phyloP scores from a whole-genome alignment of 805 yeast genomes.

The Yamadazyma laniorum region DNA sequence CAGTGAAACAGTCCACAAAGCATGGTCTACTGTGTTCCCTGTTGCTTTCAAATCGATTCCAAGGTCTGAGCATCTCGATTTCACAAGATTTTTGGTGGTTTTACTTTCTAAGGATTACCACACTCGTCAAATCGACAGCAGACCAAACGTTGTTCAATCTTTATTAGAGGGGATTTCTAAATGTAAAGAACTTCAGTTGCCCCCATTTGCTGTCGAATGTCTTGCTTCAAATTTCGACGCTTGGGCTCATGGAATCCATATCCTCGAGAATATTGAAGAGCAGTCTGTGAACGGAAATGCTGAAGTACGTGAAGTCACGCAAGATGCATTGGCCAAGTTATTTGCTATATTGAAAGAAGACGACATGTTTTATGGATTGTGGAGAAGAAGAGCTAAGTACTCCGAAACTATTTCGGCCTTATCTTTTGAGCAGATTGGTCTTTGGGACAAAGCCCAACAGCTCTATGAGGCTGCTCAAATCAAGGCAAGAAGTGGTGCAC shows the following conservation, averaged over 20 bases:
- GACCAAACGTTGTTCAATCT: constrained; percentile 85
- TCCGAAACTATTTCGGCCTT: constrained; percentile 90
- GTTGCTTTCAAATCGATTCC: constrained; percentile 72
- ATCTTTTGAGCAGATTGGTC: constrained; percentile 90
- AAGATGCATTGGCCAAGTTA: constrained; percentile 87
- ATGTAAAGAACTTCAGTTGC: constrained; percentile 73
- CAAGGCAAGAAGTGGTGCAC: constrained; percentile 89
- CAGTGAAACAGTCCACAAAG: constrained; percentile 70
- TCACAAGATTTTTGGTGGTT: constrained; percentile 76
- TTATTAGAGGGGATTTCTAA: constrained; percentile 78
- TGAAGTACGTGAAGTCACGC: constrained; percentile 77
- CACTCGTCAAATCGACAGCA: constrained; percentile 79
- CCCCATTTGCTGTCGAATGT: constrained; percentile 91
- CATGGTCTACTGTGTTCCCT: constrained; percentile 87
- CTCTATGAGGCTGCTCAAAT: constrained; percentile 95
- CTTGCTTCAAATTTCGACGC: constrained; percentile 83
- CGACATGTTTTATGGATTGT: constrained; percentile 95
- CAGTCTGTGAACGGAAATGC: constrained; percentile 63
- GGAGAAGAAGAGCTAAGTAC: constrained; percentile 96
- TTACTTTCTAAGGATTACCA: constrained; percentile 89
- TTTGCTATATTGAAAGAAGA: constrained; percentile 88
- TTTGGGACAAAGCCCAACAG: constrained; percentile 93
- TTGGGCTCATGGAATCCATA: constrained; percentile 85
- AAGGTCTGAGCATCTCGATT: constrained; percentile 76
- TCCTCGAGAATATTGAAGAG: constrained; percentile 69